These are phyloP conservation scores for Bruguiera parviflora DNA, from an alignment of 345 rosid species.

Conservation along the genomic window DNA sequence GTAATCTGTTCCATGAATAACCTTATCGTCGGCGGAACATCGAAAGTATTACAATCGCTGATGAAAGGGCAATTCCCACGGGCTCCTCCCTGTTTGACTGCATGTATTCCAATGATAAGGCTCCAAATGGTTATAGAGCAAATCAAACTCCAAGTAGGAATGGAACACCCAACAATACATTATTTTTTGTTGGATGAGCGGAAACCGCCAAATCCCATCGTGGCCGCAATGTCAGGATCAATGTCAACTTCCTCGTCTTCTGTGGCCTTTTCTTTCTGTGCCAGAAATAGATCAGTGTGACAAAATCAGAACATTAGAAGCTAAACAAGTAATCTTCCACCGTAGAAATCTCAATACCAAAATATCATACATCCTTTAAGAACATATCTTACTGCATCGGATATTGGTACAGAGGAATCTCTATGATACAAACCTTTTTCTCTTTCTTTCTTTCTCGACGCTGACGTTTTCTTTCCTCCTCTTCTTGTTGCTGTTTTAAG, in stretches of 20 bases:
- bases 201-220: slow-evolving; percentile 98
- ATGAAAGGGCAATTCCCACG: neutral
- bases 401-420: neutral
- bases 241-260: slow-evolving; percentile 75
- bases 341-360: neutral
- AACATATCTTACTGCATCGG: neutral
- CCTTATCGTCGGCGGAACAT: too few relatives aligned
- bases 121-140: neutral
- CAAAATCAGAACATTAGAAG: neutral
- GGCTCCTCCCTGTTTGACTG: too few relatives aligned
- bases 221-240: slow-evolving; percentile 90
- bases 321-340: neutral
- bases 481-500: slow-evolving; percentile 82
- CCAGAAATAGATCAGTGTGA: neutral
- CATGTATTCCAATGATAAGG: neutral
- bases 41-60: too few relatives aligned
- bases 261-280: slow-evolving; percentile 74
- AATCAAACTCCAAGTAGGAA: neutral
- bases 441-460: slow-evolving; percentile 91
- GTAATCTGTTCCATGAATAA: too few relatives aligned
- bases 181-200: slow-evolving; percentile 74
- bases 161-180: neutral
- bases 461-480: slow-evolving; percentile 75
- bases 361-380: neutral
- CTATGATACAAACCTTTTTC: slow-evolving; percentile 61